Evolutionary conservation across 495 filamentous ascomycete species (phyloP).

Genomic region (Chaetomium tenue): DNA sequence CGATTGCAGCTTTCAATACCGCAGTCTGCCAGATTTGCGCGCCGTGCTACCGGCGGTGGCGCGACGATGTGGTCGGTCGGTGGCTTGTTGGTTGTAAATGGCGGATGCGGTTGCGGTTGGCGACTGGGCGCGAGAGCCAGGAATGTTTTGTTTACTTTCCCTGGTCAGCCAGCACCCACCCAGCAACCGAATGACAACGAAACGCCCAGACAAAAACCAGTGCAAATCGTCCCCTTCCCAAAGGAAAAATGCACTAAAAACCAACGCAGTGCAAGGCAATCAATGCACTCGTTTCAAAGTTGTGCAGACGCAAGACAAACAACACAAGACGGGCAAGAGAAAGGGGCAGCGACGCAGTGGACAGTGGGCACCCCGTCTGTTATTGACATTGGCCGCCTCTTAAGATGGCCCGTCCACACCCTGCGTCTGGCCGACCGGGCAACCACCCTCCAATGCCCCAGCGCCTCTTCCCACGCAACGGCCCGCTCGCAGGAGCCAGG

Average conservation of each 20-base stretch:
- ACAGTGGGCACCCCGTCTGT: background rate
- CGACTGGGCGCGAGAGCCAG: background rate
- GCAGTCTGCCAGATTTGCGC: too few species aligned
- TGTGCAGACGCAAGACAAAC: slow-evolving; percentile 2
- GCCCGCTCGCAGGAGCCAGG: background rate
- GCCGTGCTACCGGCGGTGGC: too few species aligned
- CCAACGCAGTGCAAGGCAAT: background rate
- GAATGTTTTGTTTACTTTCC: slow-evolving; percentile 4
- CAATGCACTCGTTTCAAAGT: background rate
- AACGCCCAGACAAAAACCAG: background rate
- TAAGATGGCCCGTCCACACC: slow-evolving; percentile 13
- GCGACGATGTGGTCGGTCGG: background rate
- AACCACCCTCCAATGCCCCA: too few species aligned
- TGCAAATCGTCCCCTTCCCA: background rate
- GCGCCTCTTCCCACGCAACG: background rate
- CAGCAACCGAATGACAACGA: background rate
- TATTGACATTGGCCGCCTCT: slow-evolving; percentile 8
- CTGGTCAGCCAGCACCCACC: background rate
- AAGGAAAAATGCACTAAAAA: background rate
- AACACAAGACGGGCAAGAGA: background rate
- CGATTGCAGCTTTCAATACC: too few species aligned
- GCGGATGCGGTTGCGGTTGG: background rate
- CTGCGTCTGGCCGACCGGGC: background rate
- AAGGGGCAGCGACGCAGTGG: background rate
- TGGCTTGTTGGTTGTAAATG: background rate